Base-by-base conservation (phyloP, 169 alveolate species). In the Plasmodium gonderi region DNA sequence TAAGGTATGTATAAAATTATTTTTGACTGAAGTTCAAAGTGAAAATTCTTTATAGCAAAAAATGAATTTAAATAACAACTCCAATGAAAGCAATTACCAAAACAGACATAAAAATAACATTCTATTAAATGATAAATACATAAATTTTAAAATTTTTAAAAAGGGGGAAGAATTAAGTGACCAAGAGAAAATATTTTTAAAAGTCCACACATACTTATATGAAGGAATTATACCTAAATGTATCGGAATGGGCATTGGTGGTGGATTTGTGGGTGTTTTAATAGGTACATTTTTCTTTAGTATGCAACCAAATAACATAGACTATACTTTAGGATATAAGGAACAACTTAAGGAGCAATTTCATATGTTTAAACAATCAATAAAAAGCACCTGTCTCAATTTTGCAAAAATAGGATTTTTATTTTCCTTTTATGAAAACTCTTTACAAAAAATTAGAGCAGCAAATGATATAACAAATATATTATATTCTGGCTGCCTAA, bases 401-500 rank as follows among this genome's bases (percentile, higher is more conserved):
- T 81, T 60, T 79, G 87, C 94, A 9, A 69, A 87, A 74, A 64
- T 64, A 29, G 91, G 92, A 38, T 72, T 68, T 51, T 79, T 76
- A 54, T 68, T 79, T 65, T 51, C 89, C 8, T 81, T 82, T 67
- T 80, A 68, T 49, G 90, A 69, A 20, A 79, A 78, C 75, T 60
- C 85, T 44, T 74, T 74, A 79, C 92, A 64, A 54, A 87, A 95
- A 72, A 95, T 95, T 38, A 91, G 94, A 79, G 94, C 92, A 31
- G 69, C 95, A 49, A 95, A 93, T 51, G 97, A 95, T 81, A 47
- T 95, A 40, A 94, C 94, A 14, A 93, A 93, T 76, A 94, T 96
- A 14, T 54, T 95, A 89, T 95, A 95, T 79, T 94, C 96, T 9
- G 97, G 97, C 23, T 95, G 97, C 80, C 31, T 95, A 81, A 91